Evolutionary conservation across 1,284 basidiomycete genomes (phyloP), one percentile per base, ranked within the genome.

Genomic region (Puccinia coronata): DNA sequence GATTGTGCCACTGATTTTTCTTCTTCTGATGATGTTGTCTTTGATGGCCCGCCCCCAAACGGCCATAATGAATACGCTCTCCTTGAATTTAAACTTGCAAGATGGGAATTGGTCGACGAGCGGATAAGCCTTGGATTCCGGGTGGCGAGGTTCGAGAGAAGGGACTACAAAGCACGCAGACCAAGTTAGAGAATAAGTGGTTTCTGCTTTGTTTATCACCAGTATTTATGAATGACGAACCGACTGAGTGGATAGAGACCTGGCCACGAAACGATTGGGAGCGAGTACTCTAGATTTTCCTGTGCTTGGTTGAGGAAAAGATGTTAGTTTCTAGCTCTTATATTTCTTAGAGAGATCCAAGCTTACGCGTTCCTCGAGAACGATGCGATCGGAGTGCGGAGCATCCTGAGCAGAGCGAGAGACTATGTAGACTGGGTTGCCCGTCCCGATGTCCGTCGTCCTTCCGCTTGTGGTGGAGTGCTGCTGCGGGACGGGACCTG

Each of bases 11-110:
- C 43, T n/a, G 70, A 51, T 23, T 49, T 20, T 53, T 57, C 28
- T 23, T 47, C 69, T 47, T 23, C 18, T 49, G 69, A 8, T 5
- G 43, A 28, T 71, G 69, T 23, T 47, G 57, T 16, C 8, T 61
- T 34, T 6, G 57, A 61, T 61, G 57, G 36, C n/a, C 57, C 57
- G 25, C 71, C 49, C 1, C 71, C 51, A 36, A 73, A 73, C n/a
- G 71, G 71, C 71, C 71, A 73, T 6, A 73, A 51, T 39, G 71
- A 73, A 57, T 55, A 73, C 3, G 71, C 43, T 57, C 71, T 51
- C 36, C 36, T 57, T 18, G 71, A 51, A 57, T 57, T 25, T 12
- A 61, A 31, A 51, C 47, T n/a, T n/a, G 51, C 28, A 36, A 23
- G 28, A 34, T 57, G 25, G 49, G 49, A 39, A 5, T 14, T 73